phyloP scores from a whole-genome alignment of 1,284 basidiomycete species.

The Ceratobasidium sp. region DNA sequence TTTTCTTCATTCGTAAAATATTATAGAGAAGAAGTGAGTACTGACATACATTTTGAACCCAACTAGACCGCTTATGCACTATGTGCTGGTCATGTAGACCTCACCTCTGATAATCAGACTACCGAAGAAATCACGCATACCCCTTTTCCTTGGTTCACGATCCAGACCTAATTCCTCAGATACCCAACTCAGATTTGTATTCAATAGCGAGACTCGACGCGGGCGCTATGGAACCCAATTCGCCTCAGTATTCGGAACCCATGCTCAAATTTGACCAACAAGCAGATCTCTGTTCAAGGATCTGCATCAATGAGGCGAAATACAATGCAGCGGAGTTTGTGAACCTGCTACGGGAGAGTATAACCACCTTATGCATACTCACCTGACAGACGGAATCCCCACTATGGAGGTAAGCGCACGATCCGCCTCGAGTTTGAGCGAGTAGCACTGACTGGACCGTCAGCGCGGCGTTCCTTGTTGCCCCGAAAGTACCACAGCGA shows the following conservation, averaged over 20 bases:
- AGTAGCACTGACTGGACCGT: not conserved
- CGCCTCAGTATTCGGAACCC: not conserved
- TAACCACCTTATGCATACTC: not conserved
- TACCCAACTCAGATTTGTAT: not conserved
- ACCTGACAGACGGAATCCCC: not conserved
- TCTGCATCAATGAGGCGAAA: not conserved
- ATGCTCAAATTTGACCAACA: conserved; percentile 4
- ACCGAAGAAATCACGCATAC: not conserved
- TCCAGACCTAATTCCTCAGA: too few relatives aligned
- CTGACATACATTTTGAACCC: not conserved
- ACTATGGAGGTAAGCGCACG: not conserved
- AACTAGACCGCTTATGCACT: not conserved
- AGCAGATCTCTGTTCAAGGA: not conserved
- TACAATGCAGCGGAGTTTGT: not conserved
- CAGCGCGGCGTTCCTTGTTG: not conserved
- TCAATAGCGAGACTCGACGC: not conserved
- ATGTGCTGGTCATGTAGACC: not conserved
- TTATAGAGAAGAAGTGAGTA: not conserved
- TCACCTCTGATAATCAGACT: not conserved
- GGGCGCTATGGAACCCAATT: not conserved
- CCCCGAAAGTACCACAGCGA: not conserved
- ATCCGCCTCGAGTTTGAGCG: not conserved
- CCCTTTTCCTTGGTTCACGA: not conserved
- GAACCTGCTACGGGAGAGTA: not conserved
- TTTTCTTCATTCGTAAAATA: not conserved